These are phyloP conservation scores for Cucumis cinereus DNA, from an alignment of 306 rosid genomes.

Conservation along the genomic window DNA sequence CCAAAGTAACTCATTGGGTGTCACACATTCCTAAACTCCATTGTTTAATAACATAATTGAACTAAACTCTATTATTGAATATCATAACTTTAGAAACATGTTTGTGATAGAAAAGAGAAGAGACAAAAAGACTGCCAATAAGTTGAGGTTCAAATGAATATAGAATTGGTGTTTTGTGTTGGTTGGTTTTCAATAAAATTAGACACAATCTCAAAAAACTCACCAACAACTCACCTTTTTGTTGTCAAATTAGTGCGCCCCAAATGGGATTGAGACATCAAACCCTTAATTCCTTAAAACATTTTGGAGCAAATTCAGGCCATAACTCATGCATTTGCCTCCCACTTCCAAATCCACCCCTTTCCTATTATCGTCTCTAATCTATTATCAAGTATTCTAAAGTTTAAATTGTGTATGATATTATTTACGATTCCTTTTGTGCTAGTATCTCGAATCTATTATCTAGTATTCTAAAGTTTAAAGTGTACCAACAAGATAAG, in stretches of 20 bases:
- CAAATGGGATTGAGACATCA: background rate
- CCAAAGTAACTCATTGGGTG: no score
- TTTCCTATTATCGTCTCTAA: no score
- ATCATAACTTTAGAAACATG: background rate
- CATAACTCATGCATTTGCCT: background rate
- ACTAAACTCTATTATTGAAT: background rate
- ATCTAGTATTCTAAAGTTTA: no score
- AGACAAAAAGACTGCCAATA: background rate
- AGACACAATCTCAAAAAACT: background rate
- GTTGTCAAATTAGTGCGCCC: background rate
- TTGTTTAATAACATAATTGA: background rate
- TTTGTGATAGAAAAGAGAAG: background rate
- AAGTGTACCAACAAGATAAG: background rate
- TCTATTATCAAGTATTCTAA: no score
- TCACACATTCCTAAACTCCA: no score
- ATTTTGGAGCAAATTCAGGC: background rate
- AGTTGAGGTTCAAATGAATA: background rate
- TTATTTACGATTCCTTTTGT: no score
- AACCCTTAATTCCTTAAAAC: background rate
- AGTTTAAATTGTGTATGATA: no score
- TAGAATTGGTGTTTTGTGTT: background rate
- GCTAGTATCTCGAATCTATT: no score
- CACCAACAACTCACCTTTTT: background rate
- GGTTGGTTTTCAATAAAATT: background rate
- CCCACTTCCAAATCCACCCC: background rate